Evolutionary conservation across 2,329 filamentous ascomycete genomes (phyloP).

Genomic region (Pezicula radicicola): DNA sequence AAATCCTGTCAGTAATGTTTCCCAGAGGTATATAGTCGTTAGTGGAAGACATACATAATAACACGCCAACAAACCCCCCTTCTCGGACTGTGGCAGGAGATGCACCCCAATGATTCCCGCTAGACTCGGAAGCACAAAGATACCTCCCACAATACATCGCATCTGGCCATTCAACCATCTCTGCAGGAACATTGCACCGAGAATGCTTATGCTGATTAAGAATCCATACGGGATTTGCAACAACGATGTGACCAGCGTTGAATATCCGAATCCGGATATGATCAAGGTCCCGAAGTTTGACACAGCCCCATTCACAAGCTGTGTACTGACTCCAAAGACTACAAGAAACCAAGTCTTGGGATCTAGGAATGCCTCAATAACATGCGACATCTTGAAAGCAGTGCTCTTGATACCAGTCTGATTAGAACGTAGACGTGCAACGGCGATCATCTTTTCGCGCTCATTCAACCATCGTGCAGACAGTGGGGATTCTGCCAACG

Average conservation of each 20-base stretch:
- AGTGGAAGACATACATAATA: neutral
- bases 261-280: slow-evolving; percentile 32
- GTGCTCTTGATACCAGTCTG: slow-evolving; percentile 16
- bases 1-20: neutral
- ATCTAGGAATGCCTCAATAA: slow-evolving; percentile 41
- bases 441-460: neutral
- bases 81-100: too few species aligned
- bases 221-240: slow-evolving; percentile 62
- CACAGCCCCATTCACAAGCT: slow-evolving; percentile 32
- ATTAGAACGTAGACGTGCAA: slow-evolving; percentile 17
- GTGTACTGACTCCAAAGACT: slow-evolving; percentile 19
- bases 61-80: neutral
- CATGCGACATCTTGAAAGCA: slow-evolving; percentile 43
- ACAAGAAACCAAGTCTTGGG: slow-evolving; percentile 28
- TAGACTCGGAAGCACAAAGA: neutral
- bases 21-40: neutral
- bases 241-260: slow-evolving; percentile 26
- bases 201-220: slow-evolving; percentile 60
- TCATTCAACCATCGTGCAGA: too few species aligned
- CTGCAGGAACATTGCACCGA: slow-evolving; percentile 37
- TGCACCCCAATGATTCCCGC: neutral
- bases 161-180: neutral
- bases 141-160: neutral
- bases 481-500: too few species aligned
- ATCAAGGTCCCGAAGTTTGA: slow-evolving; percentile 36